Base-by-base conservation (phyloP, 805 yeast species). In the Naumovozyma dairenensis region DNA sequence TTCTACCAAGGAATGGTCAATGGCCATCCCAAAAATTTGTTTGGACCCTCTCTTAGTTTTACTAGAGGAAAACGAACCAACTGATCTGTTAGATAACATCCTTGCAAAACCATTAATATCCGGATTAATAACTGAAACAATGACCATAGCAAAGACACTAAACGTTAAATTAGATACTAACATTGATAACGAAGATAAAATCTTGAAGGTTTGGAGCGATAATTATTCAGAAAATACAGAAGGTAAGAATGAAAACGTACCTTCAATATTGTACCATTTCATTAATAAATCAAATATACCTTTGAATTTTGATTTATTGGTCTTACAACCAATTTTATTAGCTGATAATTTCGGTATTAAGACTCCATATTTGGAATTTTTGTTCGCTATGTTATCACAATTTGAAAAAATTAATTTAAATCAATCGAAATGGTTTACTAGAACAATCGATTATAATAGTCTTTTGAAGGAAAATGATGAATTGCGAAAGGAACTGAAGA, bases 361-460 rank as follows among this genome's bases (percentile, higher is more conserved):
- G 49, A 83, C 95, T 0, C 96, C 96, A 2, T 86, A 86, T 53
- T 64, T 87, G 53, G 96, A 87, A 60, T 83, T 82, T 44, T 62
- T 84, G 36, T 87, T 84, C 53, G 82, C 94, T 2, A 71, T 74
- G 35, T 63, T 80, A 63, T 73, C 80, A 42, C 86, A 80, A 51
- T 68, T 64, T 34, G 66, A 62, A 32, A 66, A 64, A 36, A 59
- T 71, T 36, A 77, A 75, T 41, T 39, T 43, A 4, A 62, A 63
- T n/a, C 44, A 55, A 8, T 50, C 65, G 3, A 45, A 47, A 20
- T 48, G 50, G 49, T 57, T 56, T 29, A 37, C 41, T 4, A 48
- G 57, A 30, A 8, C 17, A 3, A 42, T 37, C 20, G 29, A 31
- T 21, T 10, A 24, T 16, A 16, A 29, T 18, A 18, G 15, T 14